These are phyloP conservation scores for Galerina sulciceps DNA, from an alignment of 768 basidiomycete species.

Conservation along the genomic window DNA sequence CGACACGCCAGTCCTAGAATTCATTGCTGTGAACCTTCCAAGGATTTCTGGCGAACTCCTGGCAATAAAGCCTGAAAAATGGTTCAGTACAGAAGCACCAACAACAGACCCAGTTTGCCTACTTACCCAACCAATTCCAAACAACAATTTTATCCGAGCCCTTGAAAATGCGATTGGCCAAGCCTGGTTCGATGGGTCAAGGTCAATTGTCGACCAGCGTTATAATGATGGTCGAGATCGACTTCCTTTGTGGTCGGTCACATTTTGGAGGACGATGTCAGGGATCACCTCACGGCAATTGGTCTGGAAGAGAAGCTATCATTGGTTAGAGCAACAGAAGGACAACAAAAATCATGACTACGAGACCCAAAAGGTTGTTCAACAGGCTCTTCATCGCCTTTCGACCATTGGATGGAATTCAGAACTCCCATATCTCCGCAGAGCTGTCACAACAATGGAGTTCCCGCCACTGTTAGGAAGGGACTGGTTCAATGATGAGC, in stretches of 20 bases:
- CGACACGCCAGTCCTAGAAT: background rate
- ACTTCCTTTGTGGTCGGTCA: constrained; percentile 11
- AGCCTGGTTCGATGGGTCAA: constrained; percentile 11
- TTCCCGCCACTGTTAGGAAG: background rate
- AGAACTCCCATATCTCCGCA: background rate
- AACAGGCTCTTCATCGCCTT: background rate
- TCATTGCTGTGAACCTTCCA: background rate
- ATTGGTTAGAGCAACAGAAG: background rate
- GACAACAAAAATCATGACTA: background rate
- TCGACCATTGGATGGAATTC: background rate
- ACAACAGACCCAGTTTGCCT: background rate
- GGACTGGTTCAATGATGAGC: background rate
- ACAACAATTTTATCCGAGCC: background rate
- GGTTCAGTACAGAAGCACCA: background rate
- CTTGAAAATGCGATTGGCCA: background rate
- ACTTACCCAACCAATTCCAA: background rate
- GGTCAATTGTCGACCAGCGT: constrained; percentile 8
- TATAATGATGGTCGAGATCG: constrained; percentile 8
- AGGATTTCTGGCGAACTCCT: background rate
- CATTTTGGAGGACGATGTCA: constrained; percentile 1
- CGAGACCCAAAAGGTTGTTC: background rate
- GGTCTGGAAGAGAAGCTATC: background rate
- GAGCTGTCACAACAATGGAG: background rate
- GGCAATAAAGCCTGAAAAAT: background rate
- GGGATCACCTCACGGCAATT: background rate